Evolutionary conservation across 2,329 filamentous ascomycete species (phyloP), one percentile per base, ranked within the genome.

Genomic region (Lizonia empirigonia): DNA sequence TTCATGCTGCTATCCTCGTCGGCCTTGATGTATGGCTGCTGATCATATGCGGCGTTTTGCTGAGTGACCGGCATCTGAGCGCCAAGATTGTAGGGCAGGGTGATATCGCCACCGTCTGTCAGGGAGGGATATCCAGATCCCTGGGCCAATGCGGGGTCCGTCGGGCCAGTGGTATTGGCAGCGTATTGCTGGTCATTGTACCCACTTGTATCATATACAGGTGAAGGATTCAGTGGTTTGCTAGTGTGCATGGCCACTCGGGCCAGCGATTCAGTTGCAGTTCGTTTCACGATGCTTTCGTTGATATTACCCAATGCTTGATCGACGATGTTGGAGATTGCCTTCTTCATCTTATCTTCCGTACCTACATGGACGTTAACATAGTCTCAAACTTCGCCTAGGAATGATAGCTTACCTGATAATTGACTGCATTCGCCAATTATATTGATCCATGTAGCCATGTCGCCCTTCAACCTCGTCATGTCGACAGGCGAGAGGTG

Each of bases 391-490:
- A 16, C 8, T 38, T 2, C 10, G n/a, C 16, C 5, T 5, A 4
- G 6, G 5, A 6, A 18, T 4, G 9, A 34, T 1, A n/a, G 22
- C 80, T 71, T 77, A 89, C 88, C 87, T 33, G 90, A 73, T n/a
- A 90, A 74, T 30, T 77, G 75, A 16, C 86, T 84, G 38, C 86
- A 84, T 50, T 90, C 86, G 22, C 80, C 80, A 57, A 93, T 80
- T 33, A 92, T 82, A 26, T 79, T 78, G 38, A 90, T 75, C 85
- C 89, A 92, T 18, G 78, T 73, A 24, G 82, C 79, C 86, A 91
- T 91, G 44, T 91, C 87, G 7, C 77, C 73, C 55, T 81, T 81
- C 40, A 93, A 74, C n/a, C 72, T 73, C 13, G 79, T 76, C 44
- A 91, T 74, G 50, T 89, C 84, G 1, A 78, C 77, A 0, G 78